These are phyloP conservation scores for Macrolepiota fuliginosa DNA, from an alignment of 768 basidiomycete genomes.

Conservation along the genomic window DNA sequence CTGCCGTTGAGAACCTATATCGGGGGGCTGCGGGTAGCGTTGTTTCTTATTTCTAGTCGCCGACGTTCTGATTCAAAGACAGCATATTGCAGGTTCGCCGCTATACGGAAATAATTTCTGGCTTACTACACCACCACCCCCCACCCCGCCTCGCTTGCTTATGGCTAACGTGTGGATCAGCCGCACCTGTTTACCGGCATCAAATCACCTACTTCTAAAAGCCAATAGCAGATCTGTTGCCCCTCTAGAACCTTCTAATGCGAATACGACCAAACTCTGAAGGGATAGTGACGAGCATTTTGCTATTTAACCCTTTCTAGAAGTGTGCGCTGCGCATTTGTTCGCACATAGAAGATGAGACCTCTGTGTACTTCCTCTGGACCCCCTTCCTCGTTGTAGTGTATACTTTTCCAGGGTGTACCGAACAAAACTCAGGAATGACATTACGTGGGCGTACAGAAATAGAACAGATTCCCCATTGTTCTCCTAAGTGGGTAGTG, in stretches of 20 bases:
- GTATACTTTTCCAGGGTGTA: not conserved
- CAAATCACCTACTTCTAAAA: not conserved
- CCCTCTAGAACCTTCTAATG: not conserved
- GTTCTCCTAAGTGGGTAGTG: not conserved
- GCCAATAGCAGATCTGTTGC: not conserved
- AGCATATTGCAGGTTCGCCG: not conserved
- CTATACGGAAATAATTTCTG: not conserved
- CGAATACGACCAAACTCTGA: not conserved
- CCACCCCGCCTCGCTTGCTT: not conserved
- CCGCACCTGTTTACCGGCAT: not conserved
- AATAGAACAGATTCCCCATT: not conserved
- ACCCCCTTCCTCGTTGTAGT: not conserved
- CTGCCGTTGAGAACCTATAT: not conserved
- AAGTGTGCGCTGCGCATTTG: not conserved
- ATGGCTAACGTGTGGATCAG: not conserved
- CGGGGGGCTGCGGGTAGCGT: not conserved
- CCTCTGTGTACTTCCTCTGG: not conserved
- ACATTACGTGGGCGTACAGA: conserved; percentile 9
- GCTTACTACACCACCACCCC: not conserved
- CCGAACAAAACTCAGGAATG: conserved; percentile 6
- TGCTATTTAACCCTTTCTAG: not conserved
- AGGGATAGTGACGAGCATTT: not conserved
- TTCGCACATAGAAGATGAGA: not conserved
- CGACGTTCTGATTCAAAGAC: not conserved
- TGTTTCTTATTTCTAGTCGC: not conserved